Evolutionary conservation across 2,329 filamentous ascomycete species (phyloP).

Genomic region (Bipolaris cookei): DNA sequence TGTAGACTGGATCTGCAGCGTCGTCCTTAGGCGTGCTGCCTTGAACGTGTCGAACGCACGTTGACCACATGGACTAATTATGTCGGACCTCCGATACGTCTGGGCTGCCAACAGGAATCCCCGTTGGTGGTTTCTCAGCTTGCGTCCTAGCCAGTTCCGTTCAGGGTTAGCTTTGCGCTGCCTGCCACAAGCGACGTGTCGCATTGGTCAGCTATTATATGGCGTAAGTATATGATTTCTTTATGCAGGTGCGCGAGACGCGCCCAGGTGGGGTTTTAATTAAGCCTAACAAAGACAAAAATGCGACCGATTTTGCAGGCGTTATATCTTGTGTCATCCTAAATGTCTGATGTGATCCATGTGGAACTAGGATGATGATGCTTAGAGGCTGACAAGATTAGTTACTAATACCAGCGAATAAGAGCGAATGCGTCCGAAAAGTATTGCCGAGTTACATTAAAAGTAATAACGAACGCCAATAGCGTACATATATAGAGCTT

Average conservation of each 20-base stretch:
- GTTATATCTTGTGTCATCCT: constrained; percentile 16
- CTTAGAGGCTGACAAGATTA: not conserved
- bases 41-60: constrained; percentile 24
- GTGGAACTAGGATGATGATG: not conserved
- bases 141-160: constrained; percentile 12
- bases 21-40: constrained; percentile 29
- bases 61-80: constrained; percentile 36
- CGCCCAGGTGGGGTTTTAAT: constrained; percentile 6
- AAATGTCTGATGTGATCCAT: constrained; percentile 2
- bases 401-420: not conserved
- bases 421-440: constrained; percentile 2
- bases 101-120: constrained; percentile 11
- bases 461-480: not conserved
- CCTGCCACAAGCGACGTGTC: not conserved
- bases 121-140: constrained; percentile 12
- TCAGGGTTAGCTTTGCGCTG: constrained; percentile 15
- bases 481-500: not conserved
- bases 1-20: constrained; percentile 22
- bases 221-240: not conserved
- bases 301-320: constrained; percentile 18
- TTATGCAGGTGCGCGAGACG: constrained; percentile 1
- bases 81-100: constrained; percentile 30
- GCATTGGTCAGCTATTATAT: not conserved
- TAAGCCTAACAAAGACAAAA: constrained; percentile 6
- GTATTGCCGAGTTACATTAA: not conserved